These are phyloP conservation scores for Zelonia costaricensis DNA, from an alignment of 208 protist species.

Conservation along the genomic window DNA sequence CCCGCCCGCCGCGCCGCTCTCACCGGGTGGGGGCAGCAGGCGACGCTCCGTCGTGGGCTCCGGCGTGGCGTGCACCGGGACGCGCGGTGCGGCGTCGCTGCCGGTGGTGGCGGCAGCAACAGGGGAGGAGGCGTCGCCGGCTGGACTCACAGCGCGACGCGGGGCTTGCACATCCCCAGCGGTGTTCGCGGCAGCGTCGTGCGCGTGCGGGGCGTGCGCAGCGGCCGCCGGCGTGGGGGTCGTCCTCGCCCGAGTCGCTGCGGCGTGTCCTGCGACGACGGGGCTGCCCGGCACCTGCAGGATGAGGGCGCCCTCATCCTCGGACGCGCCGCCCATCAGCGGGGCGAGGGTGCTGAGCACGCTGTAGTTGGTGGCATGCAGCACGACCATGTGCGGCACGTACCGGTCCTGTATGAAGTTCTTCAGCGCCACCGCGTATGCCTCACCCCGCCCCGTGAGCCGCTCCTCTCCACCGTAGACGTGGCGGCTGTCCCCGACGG, in stretches of 20 bases:
- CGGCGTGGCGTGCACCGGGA: too few relatives aligned
- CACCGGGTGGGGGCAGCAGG: too few relatives aligned
- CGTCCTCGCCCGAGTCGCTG: too few relatives aligned
- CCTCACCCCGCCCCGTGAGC: slow-evolving; percentile 63
- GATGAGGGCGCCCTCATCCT: slow-evolving; percentile 8
- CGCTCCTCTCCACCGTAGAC: slow-evolving; percentile 80
- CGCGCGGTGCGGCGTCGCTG: too few relatives aligned
- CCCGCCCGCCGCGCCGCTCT: too few relatives aligned
- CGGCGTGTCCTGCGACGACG: too few relatives aligned
- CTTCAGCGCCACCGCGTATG: slow-evolving; percentile 65
- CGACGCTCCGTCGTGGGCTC: too few relatives aligned
- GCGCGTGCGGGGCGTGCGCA: neutral
- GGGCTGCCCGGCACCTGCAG: neutral
- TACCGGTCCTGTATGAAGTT: slow-evolving; percentile 84
- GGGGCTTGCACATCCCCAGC: neutral
- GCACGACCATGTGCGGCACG: slow-evolving; percentile 82
- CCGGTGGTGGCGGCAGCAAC: too few relatives aligned
- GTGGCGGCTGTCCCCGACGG: slow-evolving; percentile 55
- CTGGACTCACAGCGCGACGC: too few relatives aligned
- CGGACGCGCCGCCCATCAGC: slow-evolving; percentile 40
- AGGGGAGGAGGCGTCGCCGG: too few relatives aligned
- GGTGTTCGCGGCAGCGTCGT: neutral
- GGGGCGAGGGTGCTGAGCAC: slow-evolving; percentile 74
- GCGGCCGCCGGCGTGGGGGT: neutral
- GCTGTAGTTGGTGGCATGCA: slow-evolving; percentile 80